Percentiles rank a stretch among this genome's conserved stretches.
Conservation (phyloP, 2,329 filamentous ascomycete species). For the Diplodia sapinea region DNA sequence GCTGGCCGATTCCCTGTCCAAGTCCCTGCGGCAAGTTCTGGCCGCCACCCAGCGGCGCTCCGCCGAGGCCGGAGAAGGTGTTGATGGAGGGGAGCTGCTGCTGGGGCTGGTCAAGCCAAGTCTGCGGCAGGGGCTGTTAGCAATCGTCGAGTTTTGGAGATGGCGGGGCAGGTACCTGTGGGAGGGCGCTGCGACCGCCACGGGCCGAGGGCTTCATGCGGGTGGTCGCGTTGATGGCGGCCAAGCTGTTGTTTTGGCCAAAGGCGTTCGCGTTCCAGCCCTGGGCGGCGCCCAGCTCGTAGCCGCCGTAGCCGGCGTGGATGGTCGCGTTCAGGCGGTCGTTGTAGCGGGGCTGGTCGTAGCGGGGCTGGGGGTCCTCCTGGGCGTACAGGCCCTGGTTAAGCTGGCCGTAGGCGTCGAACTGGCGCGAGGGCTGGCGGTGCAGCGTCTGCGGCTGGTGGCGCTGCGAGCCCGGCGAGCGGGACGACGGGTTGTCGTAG, state of each 20-base stretch:
- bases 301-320: conserved; percentile 66
- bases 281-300: conserved; percentile 73
- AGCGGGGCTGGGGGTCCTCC: conserved; percentile 65
- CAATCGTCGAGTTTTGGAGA: conserved; percentile 21
- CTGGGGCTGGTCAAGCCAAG: conserved; percentile 66
- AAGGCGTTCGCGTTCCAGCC: conserved; percentile 82
- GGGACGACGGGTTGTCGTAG: conserved; percentile 72
- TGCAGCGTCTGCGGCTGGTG: conserved; percentile 68
- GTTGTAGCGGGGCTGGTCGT: conserved; percentile 61
- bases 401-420: conserved; percentile 74
- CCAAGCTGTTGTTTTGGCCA: conserved; percentile 68
- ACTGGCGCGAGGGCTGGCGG: conserved; percentile 76
- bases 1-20: conserved; percentile 27
- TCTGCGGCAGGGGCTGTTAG: conserved; percentile 50
- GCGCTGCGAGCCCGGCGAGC: conserved; percentile 76
- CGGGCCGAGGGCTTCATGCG: conserved; percentile 63
- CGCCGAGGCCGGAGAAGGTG: conserved; percentile 49
- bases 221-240: conserved; percentile 60
- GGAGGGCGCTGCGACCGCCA: conserved; percentile 65
- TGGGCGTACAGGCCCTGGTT: conserved; percentile 68
- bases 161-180: conserved; percentile 66
- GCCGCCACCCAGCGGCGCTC: conserved; percentile 36
- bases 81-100: conserved; percentile 51
- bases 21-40: conserved; percentile 23
- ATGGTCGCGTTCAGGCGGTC: conserved; percentile 66